Base-by-base conservation (phyloP, 2,329 filamentous ascomycete species). In the Annulohypoxylon truncatum region DNA sequence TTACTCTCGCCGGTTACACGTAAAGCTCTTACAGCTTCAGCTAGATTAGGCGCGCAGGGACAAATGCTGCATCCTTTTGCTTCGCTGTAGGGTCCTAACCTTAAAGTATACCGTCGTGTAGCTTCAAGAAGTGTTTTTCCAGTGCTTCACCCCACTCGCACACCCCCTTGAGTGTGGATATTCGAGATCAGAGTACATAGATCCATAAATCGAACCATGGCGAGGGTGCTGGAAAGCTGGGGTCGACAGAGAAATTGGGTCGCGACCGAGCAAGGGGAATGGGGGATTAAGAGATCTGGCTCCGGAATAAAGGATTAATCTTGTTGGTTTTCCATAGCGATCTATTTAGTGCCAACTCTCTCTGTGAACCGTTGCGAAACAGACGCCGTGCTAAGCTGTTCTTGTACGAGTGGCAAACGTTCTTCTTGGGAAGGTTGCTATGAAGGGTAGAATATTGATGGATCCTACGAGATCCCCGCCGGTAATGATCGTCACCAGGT, bases 401-500 rank as follows among this genome's bases (percentile, higher is more conserved):
- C 40, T 66, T 50, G 60, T 58, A 57, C 52, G 24, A 64, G 60
- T 66, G 64, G 61, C 57, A 60, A 68, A 61, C 22, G 38, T 59
- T 57, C 31, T 22, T 46, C 33, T n/a, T 56, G 1, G 33, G 29
- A 46, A 44, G 31, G 47, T 35, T 59, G 56, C 26, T 60, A 40
- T 26, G 40, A 29, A 46, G 50, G 50, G 13, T 46, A n/a, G 47
- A 22, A 31, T 48, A 42, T 44, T 44, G 61, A 38, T 51, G 38
- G 33, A 67, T 65, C 54, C 52, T 35, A 26, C 52, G 10, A 58
- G 38, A 42, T 38, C 57, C 44, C 55, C 66, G 59, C 64, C 20
- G 46, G 29, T 55, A 48, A 9, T 48, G 66, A 70, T 70, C 68
- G 60, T 64, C 66, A 56, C 63, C 24, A 61, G 56, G 66, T 55